Evolutionary conservation across 352 stramenopile genomes (phyloP).

Genomic region (Pythium vanterpoolii): DNA sequence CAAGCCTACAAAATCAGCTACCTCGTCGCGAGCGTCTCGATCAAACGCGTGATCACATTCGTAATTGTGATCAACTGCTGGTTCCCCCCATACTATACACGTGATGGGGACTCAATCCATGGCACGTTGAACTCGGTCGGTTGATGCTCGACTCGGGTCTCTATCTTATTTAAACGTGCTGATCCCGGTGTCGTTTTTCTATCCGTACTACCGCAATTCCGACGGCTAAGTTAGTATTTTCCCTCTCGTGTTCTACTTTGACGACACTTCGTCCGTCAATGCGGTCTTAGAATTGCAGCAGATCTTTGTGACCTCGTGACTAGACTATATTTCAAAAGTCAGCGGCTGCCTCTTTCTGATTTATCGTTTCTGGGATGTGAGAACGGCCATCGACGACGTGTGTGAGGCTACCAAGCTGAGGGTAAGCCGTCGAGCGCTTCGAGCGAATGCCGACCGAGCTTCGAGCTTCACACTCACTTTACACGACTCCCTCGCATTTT

Average conservation of each 20-base stretch:
- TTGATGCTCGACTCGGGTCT: constrained; percentile 7
- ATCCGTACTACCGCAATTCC: constrained; percentile 8
- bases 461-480: not conserved
- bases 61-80: constrained; percentile 6
- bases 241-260: not conserved
- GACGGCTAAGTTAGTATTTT: constrained; percentile 4
- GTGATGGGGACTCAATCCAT: not conserved
- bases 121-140: too few relatives aligned
- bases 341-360: not conserved
- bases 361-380: not conserved
- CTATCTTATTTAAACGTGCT: constrained; percentile 13
- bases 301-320: constrained; percentile 17
- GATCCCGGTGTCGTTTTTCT: constrained; percentile 11
- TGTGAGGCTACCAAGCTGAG: not conserved
- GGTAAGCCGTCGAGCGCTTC: not conserved
- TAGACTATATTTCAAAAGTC: constrained; percentile 1
- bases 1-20: constrained; percentile 3
- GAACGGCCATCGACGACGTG: not conserved
- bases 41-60: not conserved
- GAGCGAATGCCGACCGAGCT: not conserved
- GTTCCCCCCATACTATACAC: not conserved
- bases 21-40: not conserved
- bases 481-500: not conserved
- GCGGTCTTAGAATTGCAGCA: constrained; percentile 13
- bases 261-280: constrained; percentile 20